Conservation (phyloP, 106 monocot genomes). For the Agapanthus africanus region DNA sequence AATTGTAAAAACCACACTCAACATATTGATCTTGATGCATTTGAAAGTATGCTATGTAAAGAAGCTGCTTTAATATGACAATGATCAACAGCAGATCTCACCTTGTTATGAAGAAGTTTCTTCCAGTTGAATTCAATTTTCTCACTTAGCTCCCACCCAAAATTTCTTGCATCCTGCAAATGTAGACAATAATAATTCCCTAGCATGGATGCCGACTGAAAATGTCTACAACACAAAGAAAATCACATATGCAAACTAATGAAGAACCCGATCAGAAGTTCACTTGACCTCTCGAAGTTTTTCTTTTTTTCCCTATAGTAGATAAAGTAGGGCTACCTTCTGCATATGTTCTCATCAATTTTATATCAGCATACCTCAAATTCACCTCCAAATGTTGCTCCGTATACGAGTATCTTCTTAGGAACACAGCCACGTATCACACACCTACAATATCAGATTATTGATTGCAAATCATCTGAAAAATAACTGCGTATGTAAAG, state of each 20-base stretch:
- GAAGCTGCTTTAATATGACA: conserved; percentile 1
- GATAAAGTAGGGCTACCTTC: not conserved
- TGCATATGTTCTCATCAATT: not conserved
- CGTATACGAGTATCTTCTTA: conserved; percentile 98
- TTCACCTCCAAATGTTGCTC: conserved; percentile 80
- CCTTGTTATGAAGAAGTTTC: conserved; percentile 95
- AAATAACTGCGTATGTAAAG: not conserved
- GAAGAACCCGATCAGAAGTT: not conserved
- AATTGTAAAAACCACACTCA: not conserved
- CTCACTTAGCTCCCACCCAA: conserved; percentile 87
- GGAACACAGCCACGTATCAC: conserved; percentile 99
- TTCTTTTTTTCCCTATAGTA: not conserved
- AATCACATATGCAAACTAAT: not conserved
- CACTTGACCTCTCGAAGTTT: not conserved
- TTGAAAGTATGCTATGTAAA: not conserved
- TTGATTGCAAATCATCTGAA: not conserved
- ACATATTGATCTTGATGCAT: not conserved
- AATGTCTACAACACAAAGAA: not conserved
- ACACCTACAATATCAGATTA: conserved; percentile 50
- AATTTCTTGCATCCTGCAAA: conserved; percentile 83
- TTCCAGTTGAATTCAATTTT: conserved; percentile 86
- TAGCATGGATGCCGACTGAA: not conserved
- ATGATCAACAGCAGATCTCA: conserved; percentile 13
- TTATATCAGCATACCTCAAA: conserved; percentile 57
- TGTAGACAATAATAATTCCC: not conserved